Percentiles rank a stretch among this genome's conserved stretches.
phyloP scores from a whole-genome alignment of 495 filamentous ascomycete genomes.

The Neurospora sp. region DNA sequence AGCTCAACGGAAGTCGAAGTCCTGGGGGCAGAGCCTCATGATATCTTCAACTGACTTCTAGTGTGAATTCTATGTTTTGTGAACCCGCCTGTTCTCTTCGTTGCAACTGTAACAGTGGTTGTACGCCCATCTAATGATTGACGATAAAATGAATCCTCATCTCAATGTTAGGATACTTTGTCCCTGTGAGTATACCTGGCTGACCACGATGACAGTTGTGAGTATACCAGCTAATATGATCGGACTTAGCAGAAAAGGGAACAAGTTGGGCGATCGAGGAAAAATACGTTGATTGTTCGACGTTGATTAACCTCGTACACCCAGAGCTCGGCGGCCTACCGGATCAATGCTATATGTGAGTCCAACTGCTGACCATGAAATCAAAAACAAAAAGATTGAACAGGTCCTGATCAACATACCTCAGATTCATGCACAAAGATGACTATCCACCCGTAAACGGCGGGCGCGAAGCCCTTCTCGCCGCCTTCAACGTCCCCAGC shows the following conservation, averaged over 20 bases:
- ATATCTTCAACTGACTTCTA: neutral
- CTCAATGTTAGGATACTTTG: neutral
- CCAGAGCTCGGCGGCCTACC: neutral
- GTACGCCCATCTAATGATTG: neutral
- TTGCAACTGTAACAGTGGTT: neutral
- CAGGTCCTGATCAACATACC: neutral
- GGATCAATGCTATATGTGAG: conserved; percentile 12
- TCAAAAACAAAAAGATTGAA: no score
- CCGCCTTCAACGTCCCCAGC: conserved; percentile 12
- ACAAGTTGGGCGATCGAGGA: neutral
- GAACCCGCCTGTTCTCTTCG: neutral
- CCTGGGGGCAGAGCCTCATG: neutral
- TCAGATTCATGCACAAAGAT: conserved; percentile 7
- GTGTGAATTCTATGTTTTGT: neutral
- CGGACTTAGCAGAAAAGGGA: neutral
- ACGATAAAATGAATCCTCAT: neutral
- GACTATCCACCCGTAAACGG: conserved; percentile 5
- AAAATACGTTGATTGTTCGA: neutral
- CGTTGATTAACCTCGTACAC: neutral
- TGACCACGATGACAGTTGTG: neutral
- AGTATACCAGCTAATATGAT: neutral
- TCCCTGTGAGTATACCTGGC: neutral
- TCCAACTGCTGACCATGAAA: neutral
- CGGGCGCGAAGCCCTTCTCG: conserved; percentile 7
- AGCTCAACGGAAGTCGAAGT: neutral